Evolutionary conservation across 176 grass and related monocot species (phyloP).

Genomic region (Juncus inflexus): DNA sequence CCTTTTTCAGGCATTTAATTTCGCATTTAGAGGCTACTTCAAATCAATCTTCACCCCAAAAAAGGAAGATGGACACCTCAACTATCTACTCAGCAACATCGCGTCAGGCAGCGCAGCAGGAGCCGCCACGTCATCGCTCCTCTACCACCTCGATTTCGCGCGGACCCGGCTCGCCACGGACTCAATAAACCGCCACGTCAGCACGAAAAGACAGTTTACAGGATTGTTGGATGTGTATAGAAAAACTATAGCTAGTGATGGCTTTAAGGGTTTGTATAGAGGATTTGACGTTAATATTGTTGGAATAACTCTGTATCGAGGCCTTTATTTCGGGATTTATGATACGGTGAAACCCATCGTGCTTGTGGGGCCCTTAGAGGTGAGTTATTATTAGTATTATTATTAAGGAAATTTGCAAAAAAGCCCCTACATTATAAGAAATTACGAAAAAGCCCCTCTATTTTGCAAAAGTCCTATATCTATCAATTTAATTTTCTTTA

Average conservation of each 20-base stretch:
- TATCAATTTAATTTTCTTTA: no score
- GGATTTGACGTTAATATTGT: conserved; percentile 79
- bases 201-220: conserved; percentile 54
- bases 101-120: conserved; percentile 74
- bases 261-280: conserved; percentile 67
- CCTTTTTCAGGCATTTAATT: conserved; percentile 75
- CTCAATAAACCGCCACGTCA: conserved; percentile 46
- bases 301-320: conserved; percentile 81
- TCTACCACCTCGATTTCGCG: conserved; percentile 93
- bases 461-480: no score
- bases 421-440: neutral
- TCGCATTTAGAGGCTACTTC: conserved; percentile 92
- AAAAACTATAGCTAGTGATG: conserved; percentile 60
- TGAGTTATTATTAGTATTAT: conserved; percentile 30
- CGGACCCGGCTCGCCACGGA: conserved; percentile 75
- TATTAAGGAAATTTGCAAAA: neutral
- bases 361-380: conserved; percentile 75
- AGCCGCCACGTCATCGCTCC: conserved; percentile 64
- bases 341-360: conserved; percentile 81
- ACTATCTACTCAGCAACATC: conserved; percentile 71
- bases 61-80: conserved; percentile 62
- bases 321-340: conserved; percentile 86
- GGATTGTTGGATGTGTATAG: conserved; percentile 78
- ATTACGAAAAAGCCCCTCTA: no score
- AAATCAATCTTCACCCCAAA: conserved; percentile 61